A percentile compares a stretch with the other conserved stretches of the same genome.
Evolutionary conservation across 805 yeast species (phyloP).

Genomic region (Metschnikowia koreensis): DNA sequence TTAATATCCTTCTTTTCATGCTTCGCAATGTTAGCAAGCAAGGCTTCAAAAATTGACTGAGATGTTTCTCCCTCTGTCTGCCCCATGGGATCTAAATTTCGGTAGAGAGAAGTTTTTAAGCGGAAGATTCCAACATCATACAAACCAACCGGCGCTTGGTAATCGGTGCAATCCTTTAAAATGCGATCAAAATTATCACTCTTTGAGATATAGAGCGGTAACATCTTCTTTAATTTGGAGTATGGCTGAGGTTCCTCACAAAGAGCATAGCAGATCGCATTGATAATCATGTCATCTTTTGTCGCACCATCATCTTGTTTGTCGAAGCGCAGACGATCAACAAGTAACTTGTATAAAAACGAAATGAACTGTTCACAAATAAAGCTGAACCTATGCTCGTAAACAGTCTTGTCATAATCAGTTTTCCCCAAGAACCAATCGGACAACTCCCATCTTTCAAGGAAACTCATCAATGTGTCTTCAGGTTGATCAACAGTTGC

Average conservation of each 20-base stretch:
- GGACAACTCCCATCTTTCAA: slow-evolving; percentile 56
- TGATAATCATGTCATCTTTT: slow-evolving; percentile 25
- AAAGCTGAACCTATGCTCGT: slow-evolving; percentile 47
- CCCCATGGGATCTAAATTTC: slow-evolving; percentile 54
- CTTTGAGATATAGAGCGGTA: slow-evolving; percentile 23
- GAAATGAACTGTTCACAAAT: slow-evolving; percentile 44
- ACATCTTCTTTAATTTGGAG: slow-evolving; percentile 22
- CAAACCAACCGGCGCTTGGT: slow-evolving; percentile 57
- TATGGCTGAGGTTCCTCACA: slow-evolving; percentile 44
- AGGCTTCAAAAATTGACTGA: slow-evolving; percentile 49
- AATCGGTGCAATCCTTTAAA: slow-evolving; percentile 62
- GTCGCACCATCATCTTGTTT: background rate
- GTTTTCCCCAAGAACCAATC: slow-evolving; percentile 45
- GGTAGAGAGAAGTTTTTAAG: slow-evolving; percentile 55
- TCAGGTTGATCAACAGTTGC: slow-evolving; percentile 39
- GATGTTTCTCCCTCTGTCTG: slow-evolving; percentile 40
- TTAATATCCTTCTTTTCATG: slow-evolving; percentile 35
- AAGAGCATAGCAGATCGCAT: slow-evolving; percentile 48
- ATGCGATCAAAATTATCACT: slow-evolving; percentile 45
- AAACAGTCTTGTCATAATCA: slow-evolving; percentile 34
- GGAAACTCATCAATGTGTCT: slow-evolving; percentile 34
- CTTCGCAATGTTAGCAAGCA: slow-evolving; percentile 44
- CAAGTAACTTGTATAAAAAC: slow-evolving; percentile 45
- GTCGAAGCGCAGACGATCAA: slow-evolving; percentile 33
- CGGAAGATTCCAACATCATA: slow-evolving; percentile 64